Conservation (phyloP, 164 flowering plant genomes). For the Vitis vinifera region ASM3070453v1 NC_081808.1:20764001-20764500, state of each 20-base stretch:
- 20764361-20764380: slow-evolving; percentile 95
- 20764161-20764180: neutral
- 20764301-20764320: neutral
- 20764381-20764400: slow-evolving; percentile 99
- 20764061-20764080: too few relatives aligned
- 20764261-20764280: slow-evolving; percentile 75
- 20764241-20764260: slow-evolving; percentile 51
- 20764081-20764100: too few relatives aligned
- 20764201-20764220: slow-evolving; percentile 33
- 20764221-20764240: slow-evolving; percentile 90
- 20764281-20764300: neutral
- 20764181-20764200: slow-evolving; percentile 2
- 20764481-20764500: neutral
- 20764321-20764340: slow-evolving; percentile 8
- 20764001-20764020: neutral
- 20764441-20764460: slow-evolving; percentile 73
- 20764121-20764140: too few relatives aligned
- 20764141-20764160: neutral
- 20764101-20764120: too few relatives aligned
- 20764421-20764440: slow-evolving; percentile 63
- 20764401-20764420: slow-evolving; percentile 87
- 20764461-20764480: slow-evolving; percentile 60
- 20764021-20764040: slow-evolving; percentile 3
- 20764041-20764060: too few relatives aligned
- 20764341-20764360: slow-evolving; percentile 53